Conservation (phyloP, 2,329 filamentous ascomycete genomes). For the Delphinella strobiligena region DNA sequence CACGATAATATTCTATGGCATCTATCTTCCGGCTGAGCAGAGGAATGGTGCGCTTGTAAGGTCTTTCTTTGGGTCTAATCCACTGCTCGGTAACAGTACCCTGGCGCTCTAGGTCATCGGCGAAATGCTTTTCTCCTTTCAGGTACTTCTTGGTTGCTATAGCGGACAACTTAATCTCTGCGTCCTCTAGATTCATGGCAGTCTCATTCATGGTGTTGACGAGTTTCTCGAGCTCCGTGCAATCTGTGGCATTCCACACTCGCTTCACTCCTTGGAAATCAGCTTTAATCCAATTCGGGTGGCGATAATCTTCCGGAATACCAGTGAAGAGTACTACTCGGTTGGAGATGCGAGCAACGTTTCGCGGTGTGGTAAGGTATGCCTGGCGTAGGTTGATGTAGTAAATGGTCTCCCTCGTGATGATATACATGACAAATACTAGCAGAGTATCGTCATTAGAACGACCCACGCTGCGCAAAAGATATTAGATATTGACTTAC, state of each 20-base stretch:
- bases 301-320: constrained; percentile 28
- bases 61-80: constrained; percentile 60
- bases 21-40: constrained; percentile 75
- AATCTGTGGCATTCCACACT: constrained; percentile 34
- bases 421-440: constrained; percentile 29
- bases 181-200: constrained; percentile 31
- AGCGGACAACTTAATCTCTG: constrained; percentile 29
- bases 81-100: constrained; percentile 42
- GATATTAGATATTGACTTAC: constrained; percentile 10
- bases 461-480: background rate
- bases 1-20: constrained; percentile 77
- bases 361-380: constrained; percentile 31
- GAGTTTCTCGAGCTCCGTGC: constrained; percentile 29
- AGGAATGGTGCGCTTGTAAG: constrained; percentile 36
- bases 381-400: constrained; percentile 34
- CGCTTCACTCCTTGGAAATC: constrained; percentile 26
- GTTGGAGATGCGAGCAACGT: constrained; percentile 31
- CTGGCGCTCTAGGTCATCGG: constrained; percentile 12
- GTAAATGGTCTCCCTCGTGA: constrained; percentile 33
- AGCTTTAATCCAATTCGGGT: constrained; percentile 26
- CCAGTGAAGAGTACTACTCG: constrained; percentile 34
- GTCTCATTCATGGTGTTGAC: constrained; percentile 32
- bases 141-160: constrained; percentile 18
- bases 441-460: no score
- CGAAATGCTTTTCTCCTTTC: constrained; percentile 15